phyloP scores from a whole-genome alignment of 2,329 filamentous ascomycete species.

The Blastomyces percursus region DNA sequence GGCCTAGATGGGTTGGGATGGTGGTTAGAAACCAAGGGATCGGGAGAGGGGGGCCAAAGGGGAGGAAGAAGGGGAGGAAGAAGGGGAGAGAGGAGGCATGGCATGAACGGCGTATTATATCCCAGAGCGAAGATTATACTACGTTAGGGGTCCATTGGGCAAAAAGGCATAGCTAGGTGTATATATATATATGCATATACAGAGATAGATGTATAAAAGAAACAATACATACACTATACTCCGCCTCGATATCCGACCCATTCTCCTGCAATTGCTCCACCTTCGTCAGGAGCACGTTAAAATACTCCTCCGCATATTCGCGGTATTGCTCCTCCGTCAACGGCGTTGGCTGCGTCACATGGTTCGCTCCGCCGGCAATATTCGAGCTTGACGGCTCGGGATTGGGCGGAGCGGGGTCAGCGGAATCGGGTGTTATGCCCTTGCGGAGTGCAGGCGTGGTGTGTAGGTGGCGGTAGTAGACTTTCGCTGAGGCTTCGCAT shows the following conservation, averaged over 20 bases:
- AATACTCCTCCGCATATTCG: conserved; percentile 61
- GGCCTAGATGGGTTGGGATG: conserved; percentile 43
- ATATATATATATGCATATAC: not conserved
- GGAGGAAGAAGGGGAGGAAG: not conserved
- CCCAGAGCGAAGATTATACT: not conserved
- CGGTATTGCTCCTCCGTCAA: conserved; percentile 65
- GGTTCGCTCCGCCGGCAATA: conserved; percentile 30
- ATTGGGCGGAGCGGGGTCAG: conserved; percentile 40
- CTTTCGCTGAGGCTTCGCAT: not conserved
- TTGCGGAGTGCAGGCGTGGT: conserved; percentile 29
- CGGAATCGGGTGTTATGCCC: conserved; percentile 51
- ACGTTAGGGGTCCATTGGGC: not conserved
- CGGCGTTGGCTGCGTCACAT: conserved; percentile 47
- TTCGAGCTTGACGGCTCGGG: conserved; percentile 28
- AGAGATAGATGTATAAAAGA: not conserved
- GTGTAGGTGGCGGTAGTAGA: conserved; percentile 20
- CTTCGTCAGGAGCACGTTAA: conserved; percentile 48
- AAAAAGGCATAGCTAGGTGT: not conserved
- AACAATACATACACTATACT: conserved; percentile 62
- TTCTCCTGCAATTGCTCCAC: conserved; percentile 63
- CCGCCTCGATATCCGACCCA: conserved; percentile 66
- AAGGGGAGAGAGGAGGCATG: not conserved
- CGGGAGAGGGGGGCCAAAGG: too few species aligned
- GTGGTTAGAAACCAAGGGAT: conserved; percentile 9
- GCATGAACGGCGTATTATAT: not conserved